Conservation (phyloP, 73 alveolate species). For the Paramecium biaurelia region DNA sequence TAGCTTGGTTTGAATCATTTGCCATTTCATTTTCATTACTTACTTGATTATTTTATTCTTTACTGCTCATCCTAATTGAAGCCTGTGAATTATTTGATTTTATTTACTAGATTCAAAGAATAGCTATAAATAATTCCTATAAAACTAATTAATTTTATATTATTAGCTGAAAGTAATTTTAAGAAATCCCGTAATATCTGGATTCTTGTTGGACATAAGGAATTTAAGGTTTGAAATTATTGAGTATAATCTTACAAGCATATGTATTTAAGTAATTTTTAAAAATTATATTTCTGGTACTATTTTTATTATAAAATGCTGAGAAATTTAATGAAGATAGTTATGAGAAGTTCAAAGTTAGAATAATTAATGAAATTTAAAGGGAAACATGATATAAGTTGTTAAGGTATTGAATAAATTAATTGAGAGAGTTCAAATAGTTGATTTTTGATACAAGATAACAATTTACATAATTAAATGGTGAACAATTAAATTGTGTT, state of each 20-base stretch:
- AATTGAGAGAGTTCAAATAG: constrained; percentile 1
- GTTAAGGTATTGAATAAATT: background rate
- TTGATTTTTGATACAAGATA: background rate
- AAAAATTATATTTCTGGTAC: background rate
- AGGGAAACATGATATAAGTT: constrained; percentile 5
- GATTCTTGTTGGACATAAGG: background rate
- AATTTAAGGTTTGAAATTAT: background rate
- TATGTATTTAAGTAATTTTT: background rate
- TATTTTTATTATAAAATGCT: background rate
- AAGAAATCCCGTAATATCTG: background rate
- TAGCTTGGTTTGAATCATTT: background rate
- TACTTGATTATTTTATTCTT: background rate
- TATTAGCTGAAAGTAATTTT: background rate
- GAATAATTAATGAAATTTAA: background rate
- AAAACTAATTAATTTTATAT: background rate
- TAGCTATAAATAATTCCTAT: background rate
- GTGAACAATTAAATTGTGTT: background rate
- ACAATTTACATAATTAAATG: background rate
- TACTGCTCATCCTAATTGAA: background rate
- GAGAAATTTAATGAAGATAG: background rate
- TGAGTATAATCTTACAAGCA: background rate
- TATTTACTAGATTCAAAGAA: background rate
- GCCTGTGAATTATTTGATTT: background rate
- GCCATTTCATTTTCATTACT: background rate
- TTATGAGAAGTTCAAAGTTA: background rate